phyloP scores from a whole-genome alignment of 305 asterid species.

The Salvia sclarea region DNA sequence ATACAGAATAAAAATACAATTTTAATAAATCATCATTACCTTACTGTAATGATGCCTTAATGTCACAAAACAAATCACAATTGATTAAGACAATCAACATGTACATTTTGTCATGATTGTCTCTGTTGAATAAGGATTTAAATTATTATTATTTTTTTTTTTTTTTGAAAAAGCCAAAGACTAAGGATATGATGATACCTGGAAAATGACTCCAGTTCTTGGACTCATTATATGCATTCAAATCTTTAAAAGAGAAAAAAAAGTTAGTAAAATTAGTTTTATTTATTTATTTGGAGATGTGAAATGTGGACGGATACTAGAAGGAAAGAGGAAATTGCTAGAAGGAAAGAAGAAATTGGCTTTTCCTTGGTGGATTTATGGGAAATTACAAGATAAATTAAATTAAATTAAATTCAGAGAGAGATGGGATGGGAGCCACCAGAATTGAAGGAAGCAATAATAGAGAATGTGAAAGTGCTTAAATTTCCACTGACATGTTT shows the following conservation, averaged over 20 bases:
- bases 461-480: conserved; percentile 40
- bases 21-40: background rate
- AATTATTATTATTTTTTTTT: too few relatives aligned
- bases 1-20: background rate
- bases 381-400: conserved; percentile 8
- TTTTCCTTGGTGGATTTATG: conserved; percentile 16
- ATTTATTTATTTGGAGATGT: background rate
- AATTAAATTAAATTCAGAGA: background rate
- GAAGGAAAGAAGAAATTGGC: conserved; percentile 30
- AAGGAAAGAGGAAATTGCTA: conserved; percentile 27
- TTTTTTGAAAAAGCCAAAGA: conserved; percentile 21
- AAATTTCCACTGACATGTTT: conserved; percentile 43
- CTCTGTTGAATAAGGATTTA: conserved; percentile 32
- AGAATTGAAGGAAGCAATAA: conserved; percentile 37
- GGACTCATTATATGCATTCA: conserved; percentile 26
- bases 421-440: conserved; percentile 31
- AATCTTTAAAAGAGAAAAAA: conserved; percentile 1
- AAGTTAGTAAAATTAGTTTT: background rate
- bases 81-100: conserved; percentile 44
- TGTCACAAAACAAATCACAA: conserved; percentile 26
- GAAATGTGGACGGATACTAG: conserved; percentile 31
- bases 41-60: conserved; percentile 21
- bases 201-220: conserved; percentile 39
- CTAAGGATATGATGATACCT: conserved; percentile 34
- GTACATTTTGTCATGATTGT: conserved; percentile 40